Percentiles rank a stretch among this genome's conserved stretches.
Evolutionary conservation across 257 asterid species (phyloP).

Genomic region (Orobanche coerulescens): DNA sequence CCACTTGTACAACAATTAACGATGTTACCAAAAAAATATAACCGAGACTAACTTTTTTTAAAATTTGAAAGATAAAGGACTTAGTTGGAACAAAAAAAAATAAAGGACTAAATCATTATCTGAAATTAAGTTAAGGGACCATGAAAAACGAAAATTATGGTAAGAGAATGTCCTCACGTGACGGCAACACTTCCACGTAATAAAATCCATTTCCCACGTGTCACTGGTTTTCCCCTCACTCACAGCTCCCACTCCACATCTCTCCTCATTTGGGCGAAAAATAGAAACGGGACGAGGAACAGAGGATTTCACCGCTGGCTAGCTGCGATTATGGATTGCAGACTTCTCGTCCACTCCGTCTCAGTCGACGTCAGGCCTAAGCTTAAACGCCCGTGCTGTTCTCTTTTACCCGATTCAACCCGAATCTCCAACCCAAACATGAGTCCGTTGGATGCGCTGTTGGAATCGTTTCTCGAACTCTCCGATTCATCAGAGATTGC

Average conservation of each 20-base stretch:
- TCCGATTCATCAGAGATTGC: slow-evolving; percentile 41
- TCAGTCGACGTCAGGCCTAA: slow-evolving; percentile 36
- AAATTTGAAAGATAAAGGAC: no score
- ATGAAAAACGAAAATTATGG: no score
- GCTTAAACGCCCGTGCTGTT: slow-evolving; percentile 58
- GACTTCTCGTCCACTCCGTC: slow-evolving; percentile 33
- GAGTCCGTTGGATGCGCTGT: slow-evolving; percentile 41
- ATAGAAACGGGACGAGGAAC: not conserved
- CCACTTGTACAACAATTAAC: no score
- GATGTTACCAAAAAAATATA: no score
- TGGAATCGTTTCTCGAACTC: slow-evolving; percentile 50
- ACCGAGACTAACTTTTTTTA: no score
- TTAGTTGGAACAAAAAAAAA: no score
- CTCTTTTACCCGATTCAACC: slow-evolving; percentile 19
- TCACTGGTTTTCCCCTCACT: slow-evolving; percentile 20
- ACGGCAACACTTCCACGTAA: slow-evolving; percentile 18
- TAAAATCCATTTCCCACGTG: slow-evolving; percentile 31
- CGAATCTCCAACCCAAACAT: slow-evolving; percentile 19
- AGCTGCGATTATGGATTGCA: slow-evolving; percentile 69
- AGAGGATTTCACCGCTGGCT: slow-evolving; percentile 20
- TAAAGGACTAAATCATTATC: no score
- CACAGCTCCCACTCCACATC: slow-evolving; percentile 15
- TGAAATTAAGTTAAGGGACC: no score
- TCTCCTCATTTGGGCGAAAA: not conserved
- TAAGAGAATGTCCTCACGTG: no score